Evolutionary conservation across 1,284 basidiomycete species (phyloP).

Genomic region (Rhodotorula sp.): DNA sequence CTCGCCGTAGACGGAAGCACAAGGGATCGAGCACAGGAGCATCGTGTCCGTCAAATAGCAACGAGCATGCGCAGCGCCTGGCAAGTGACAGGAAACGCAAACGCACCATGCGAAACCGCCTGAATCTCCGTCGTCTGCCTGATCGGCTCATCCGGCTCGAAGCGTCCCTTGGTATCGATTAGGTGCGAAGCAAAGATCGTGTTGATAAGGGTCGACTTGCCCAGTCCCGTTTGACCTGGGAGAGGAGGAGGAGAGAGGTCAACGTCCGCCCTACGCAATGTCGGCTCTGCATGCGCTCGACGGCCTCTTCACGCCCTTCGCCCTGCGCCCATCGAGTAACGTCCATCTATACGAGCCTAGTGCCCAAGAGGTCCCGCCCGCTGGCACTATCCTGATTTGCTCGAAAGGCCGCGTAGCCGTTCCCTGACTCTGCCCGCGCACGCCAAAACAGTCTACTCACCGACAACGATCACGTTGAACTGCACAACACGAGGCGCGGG

Average conservation of each 20-base stretch:
- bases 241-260: slow-evolving; percentile 29
- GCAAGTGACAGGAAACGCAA: background rate
- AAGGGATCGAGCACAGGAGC: no score
- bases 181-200: slow-evolving; percentile 98
- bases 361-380: no score
- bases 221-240: slow-evolving; percentile 90
- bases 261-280: background rate
- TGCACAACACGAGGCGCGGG: slow-evolving; percentile 81
- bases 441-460: slow-evolving; percentile 52
- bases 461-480: slow-evolving; percentile 95
- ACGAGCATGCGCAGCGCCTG: no score
- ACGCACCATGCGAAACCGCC: slow-evolving; percentile 85
- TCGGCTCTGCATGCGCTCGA: background rate
- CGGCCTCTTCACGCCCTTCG: background rate
- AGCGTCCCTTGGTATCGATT: slow-evolving; percentile 93
- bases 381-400: no score
- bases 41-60: no score
- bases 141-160: slow-evolving; percentile 80
- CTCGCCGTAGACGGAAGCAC: no score
- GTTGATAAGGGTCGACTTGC: slow-evolving; percentile 98
- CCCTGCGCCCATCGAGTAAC: no score
- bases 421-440: no score
- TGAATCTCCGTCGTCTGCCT: slow-evolving; percentile 96
- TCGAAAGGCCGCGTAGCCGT: no score
- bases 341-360: no score